These are phyloP conservation scores for Aspergillus cristatus DNA, from an alignment of 495 filamentous ascomycete species.

Conservation along the genomic window DNA sequence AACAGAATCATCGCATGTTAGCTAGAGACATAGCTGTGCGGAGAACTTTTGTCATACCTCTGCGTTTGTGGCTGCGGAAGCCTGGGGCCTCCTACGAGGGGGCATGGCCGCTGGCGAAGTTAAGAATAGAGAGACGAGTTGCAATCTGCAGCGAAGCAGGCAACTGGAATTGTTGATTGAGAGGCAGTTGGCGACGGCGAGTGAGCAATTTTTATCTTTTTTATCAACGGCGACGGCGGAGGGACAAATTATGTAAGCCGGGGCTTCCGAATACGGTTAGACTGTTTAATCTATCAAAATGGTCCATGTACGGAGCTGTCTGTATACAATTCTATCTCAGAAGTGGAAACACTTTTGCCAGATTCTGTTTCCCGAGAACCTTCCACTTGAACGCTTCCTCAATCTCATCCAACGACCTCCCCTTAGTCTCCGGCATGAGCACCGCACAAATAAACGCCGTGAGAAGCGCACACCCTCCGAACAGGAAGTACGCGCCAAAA, in stretches of 20 bases:
- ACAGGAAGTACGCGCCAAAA: constrained; percentile 54
- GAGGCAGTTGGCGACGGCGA: background rate
- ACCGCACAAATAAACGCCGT: constrained; percentile 40
- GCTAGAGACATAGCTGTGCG: constrained; percentile 4
- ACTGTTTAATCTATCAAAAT: too few species aligned
- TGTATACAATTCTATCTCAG: too few species aligned
- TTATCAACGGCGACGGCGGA: background rate
- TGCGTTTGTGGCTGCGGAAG: constrained; percentile 8
- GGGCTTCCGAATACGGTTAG: constrained; percentile 10
- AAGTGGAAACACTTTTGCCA: too few species aligned
- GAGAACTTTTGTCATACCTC: constrained; percentile 17
- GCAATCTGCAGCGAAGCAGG: background rate
- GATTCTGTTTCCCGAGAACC: too few species aligned
- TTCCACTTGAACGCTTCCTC: constrained; percentile 40
- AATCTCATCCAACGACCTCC: constrained; percentile 47
- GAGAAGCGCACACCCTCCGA: constrained; percentile 39
- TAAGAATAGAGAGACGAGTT: background rate
- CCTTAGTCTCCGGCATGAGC: constrained; percentile 55
- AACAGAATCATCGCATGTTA: constrained; percentile 2
- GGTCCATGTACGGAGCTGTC: too few species aligned
- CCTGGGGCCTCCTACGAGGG: constrained; percentile 16
- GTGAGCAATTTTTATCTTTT: background rate
- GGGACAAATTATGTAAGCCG: constrained; percentile 4
- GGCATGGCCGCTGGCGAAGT: constrained; percentile 11
- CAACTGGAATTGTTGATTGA: background rate